Evolutionary conservation across 2,329 filamentous ascomycete species (phyloP).

Genomic region (Fusarium longipes): DNA sequence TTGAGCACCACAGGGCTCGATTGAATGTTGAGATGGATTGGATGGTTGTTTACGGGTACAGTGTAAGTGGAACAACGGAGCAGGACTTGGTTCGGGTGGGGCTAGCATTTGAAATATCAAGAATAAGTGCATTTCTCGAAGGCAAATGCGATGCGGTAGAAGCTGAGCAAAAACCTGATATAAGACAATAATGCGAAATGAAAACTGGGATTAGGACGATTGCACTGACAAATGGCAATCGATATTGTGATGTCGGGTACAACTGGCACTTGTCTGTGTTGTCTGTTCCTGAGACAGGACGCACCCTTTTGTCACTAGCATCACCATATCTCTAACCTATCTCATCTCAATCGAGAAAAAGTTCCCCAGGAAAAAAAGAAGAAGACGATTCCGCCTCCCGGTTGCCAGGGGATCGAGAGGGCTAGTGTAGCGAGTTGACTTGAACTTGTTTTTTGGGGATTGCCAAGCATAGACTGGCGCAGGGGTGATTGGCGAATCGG

Average conservation of each 20-base stretch:
- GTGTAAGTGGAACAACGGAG: conserved; percentile 20
- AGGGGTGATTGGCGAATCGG: conserved; percentile 39
- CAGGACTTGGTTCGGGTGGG: conserved; percentile 26
- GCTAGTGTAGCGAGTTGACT: conserved; percentile 16
- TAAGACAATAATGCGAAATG: conserved; percentile 19
- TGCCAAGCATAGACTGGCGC: conserved; percentile 27
- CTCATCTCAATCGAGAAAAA: conserved; percentile 27
- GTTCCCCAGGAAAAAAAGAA: conserved; percentile 27
- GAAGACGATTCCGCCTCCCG: conserved; percentile 25
- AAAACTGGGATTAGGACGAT: neutral
- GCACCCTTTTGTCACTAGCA: conserved; percentile 9
- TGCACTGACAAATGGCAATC: neutral
- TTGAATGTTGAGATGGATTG: neutral
- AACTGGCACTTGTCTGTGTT: conserved; percentile 13
- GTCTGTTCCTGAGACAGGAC: conserved; percentile 29
- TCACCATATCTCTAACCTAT: conserved; percentile 7
- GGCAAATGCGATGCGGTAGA: conserved; percentile 7
- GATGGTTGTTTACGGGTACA: conserved; percentile 14
- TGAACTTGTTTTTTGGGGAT: conserved; percentile 26
- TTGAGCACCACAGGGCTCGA: neutral
- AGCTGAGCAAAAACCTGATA: conserved; percentile 27
- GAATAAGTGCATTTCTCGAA: conserved; percentile 15
- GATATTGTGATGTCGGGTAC: neutral
- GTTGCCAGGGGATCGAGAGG: conserved; percentile 38
- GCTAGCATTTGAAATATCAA: neutral